Evolutionary conservation across 768 basidiomycete genomes (phyloP), one percentile per base, ranked within the genome.

Genomic region (Rubroboletus satanas): DNA sequence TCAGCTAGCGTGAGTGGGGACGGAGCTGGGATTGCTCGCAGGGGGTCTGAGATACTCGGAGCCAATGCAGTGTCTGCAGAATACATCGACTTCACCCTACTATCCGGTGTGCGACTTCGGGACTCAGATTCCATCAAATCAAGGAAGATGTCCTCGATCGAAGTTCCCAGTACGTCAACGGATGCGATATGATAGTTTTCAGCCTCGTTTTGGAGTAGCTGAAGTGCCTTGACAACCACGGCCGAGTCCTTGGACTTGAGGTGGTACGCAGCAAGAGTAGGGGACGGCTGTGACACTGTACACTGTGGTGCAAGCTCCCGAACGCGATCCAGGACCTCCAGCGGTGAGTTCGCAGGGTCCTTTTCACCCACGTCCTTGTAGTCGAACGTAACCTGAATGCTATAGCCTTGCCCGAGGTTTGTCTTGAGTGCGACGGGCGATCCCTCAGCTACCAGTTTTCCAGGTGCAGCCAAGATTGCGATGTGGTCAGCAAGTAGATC

Each of bases 121-220:
- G 17, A 43, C 49, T 67, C 63, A 4, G 77, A 73, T 45, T 69
- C 69, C 87, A 90, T 89, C 17, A 93, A 70, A 38, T 79, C 77
- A 18, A 93, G 76, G 73, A 93, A 92, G 43, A 93, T 87, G 53
- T 90, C 87, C 67, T 93, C 90, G 38, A 93, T 85, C 8, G 87
- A 82, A 0, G 88, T 85, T 10, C 87, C 84, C 21, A 87, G 70
- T 23, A 90, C 76, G 52, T 90, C 85, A 62, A 85, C 88, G 0
- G 81, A 82, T 0, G 63, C 62, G 36, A 88, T 73, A 9, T 65
- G 55, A 41, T 75, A 73, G 0, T 59, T 56, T 8, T 52, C 60
- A 36, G 71, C 73, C 35, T 83, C 75, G 0, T 66, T 55, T 29
- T 88, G 82, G 1, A 90, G 69, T 4, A 83, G 44, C 29, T 75